phyloP scores from a whole-genome alignment of 768 basidiomycete genomes.

The Suillus variegatus region DNA sequence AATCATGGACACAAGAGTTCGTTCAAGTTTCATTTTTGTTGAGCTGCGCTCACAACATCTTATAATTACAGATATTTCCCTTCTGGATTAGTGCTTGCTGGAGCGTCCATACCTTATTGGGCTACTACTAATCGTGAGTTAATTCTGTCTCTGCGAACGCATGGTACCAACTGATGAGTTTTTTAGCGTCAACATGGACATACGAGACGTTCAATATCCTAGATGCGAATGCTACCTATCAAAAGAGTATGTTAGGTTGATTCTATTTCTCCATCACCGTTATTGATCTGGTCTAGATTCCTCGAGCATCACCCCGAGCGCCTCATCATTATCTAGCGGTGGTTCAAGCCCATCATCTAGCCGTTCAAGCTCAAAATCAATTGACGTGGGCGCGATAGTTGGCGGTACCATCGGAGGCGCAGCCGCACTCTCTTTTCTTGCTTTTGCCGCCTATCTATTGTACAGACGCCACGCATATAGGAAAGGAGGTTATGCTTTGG shows the following conservation, averaged over 20 bases:
- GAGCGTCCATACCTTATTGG: constrained; percentile 47
- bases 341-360: constrained; percentile 6
- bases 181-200: constrained; percentile 38
- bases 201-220: constrained; percentile 26
- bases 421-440: constrained; percentile 16
- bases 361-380: constrained; percentile 6
- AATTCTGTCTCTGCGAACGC: background rate
- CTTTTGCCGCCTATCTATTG: constrained; percentile 16
- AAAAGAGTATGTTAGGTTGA: constrained; percentile 15
- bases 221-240: constrained; percentile 23
- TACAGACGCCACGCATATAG: constrained; percentile 13
- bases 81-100: constrained; percentile 31
- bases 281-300: background rate
- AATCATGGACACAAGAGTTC: background rate
- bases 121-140: constrained; percentile 48
- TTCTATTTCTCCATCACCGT: constrained; percentile 2
- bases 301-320: background rate
- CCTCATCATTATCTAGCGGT: background rate
- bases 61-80: constrained; percentile 38
- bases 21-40: background rate
- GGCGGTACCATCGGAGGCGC: constrained; percentile 25
- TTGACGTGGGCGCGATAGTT: constrained; percentile 23
- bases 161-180: background rate
- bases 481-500: background rate
- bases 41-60: background rate